These are phyloP conservation scores for Aspergillus clavatus DNA, from an alignment of 2,329 filamentous ascomycete genomes.

Conservation along the genomic window DNA sequence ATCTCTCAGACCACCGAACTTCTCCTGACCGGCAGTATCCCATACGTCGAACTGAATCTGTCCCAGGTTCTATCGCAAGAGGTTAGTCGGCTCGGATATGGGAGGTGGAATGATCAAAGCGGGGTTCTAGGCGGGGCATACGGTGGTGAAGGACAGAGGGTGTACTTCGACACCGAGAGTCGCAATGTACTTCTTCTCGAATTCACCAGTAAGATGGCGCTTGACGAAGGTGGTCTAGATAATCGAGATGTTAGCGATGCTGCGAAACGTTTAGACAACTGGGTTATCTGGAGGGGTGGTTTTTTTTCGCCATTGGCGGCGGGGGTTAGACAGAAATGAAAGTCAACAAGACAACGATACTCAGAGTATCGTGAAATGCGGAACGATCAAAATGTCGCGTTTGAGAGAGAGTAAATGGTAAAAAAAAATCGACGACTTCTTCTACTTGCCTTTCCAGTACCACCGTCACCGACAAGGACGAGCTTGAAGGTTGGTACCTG, in stretches of 20 bases:
- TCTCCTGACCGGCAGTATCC: constrained; percentile 99
- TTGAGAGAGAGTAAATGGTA: constrained; percentile 7
- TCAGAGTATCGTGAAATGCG: not conserved
- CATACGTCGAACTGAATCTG: constrained; percentile 98
- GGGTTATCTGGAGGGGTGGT: too few relatives aligned
- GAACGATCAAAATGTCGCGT: not conserved
- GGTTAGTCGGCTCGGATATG: constrained; percentile 24
- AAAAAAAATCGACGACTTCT: not conserved
- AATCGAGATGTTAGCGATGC: constrained; percentile 20
- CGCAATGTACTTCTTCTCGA: constrained; percentile 99
- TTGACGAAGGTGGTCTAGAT: constrained; percentile 98
- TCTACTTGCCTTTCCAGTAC: constrained; percentile 89
- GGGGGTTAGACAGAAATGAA: constrained; percentile 16
- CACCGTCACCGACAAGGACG: constrained; percentile 97
- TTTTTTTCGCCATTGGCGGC: constrained; percentile 27
- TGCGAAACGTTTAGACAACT: constrained; percentile 7
- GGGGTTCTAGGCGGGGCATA: constrained; percentile 55
- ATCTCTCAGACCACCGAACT: constrained; percentile 98
- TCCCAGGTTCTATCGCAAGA: constrained; percentile 68
- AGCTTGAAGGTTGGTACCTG: constrained; percentile 90
- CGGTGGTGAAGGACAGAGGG: constrained; percentile 94
- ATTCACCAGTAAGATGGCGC: constrained; percentile 99
- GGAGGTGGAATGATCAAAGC: constrained; percentile 20
- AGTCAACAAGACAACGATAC: constrained; percentile 1
- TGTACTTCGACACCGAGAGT: constrained; percentile 99